Conservation (phyloP, 371 early-diverging fungal genomes). For the Mucor circinelloides region DNA sequence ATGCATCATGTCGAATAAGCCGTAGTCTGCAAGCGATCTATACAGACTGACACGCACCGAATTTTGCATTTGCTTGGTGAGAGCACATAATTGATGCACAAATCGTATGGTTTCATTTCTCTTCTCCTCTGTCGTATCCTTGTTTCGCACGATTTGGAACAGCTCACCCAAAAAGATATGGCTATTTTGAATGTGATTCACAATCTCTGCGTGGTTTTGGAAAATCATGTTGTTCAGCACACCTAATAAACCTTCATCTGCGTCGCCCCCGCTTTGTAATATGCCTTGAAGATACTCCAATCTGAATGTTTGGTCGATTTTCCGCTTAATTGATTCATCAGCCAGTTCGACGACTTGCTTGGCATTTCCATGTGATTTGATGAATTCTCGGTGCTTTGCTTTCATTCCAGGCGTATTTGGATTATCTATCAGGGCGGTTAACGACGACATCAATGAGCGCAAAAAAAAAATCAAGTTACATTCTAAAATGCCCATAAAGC, state of each 20-base stretch:
- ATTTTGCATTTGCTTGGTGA: slow-evolving; percentile 72
- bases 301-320: slow-evolving; percentile 84
- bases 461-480: slow-evolving; percentile 44
- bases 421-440: slow-evolving; percentile 56
- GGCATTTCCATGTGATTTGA: slow-evolving; percentile 59
- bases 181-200: slow-evolving; percentile 71
- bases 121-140: slow-evolving; percentile 30
- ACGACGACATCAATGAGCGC: not conserved
- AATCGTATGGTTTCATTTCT: slow-evolving; percentile 74
- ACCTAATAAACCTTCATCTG: slow-evolving; percentile 75
- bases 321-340: slow-evolving; percentile 62
- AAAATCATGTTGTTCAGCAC: slow-evolving; percentile 72
- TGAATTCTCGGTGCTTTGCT: slow-evolving; percentile 71
- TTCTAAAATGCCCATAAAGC: slow-evolving; percentile 83
- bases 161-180: slow-evolving; percentile 65
- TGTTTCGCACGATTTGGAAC: slow-evolving; percentile 51
- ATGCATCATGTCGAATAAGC: slow-evolving; percentile 77
- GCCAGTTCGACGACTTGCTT: slow-evolving; percentile 41
- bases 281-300: slow-evolving; percentile 84
- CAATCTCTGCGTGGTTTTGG: slow-evolving; percentile 82
- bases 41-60: slow-evolving; percentile 45
- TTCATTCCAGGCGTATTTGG: slow-evolving; percentile 68
- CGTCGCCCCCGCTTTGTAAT: slow-evolving; percentile 61
- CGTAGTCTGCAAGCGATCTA: slow-evolving; percentile 71
- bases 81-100: slow-evolving; percentile 71